A percentile compares a stretch with the other conserved stretches of the same genome.
phyloP scores from a whole-genome alignment of 2,329 filamentous ascomycete genomes.

The Pseudogymnoascus sp. region DNA sequence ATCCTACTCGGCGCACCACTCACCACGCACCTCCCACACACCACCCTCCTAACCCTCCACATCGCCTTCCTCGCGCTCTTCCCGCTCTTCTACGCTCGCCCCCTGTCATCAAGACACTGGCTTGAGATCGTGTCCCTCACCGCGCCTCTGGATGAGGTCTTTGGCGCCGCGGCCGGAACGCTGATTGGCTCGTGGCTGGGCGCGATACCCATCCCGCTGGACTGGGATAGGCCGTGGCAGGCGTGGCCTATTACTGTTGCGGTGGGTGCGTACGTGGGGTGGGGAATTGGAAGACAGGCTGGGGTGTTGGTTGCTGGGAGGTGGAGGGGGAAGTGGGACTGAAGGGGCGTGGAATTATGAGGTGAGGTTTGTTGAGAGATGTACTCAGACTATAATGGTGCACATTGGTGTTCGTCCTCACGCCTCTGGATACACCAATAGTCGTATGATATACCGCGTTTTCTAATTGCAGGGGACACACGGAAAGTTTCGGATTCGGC shows the following conservation, averaged over 20 bases:
- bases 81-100: constrained; percentile 78
- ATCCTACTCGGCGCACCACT: constrained; percentile 89
- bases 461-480: neutral
- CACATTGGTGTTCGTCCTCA: neutral
- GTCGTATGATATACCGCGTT: neutral
- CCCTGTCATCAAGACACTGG: constrained; percentile 67
- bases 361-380: neutral
- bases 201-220: constrained; percentile 87
- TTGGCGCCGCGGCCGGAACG: constrained; percentile 72
- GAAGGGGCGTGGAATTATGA: neutral
- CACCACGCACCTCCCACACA: constrained; percentile 71
- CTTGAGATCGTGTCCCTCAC: constrained; percentile 57
- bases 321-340: constrained; percentile 5
- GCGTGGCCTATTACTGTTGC: constrained; percentile 92
- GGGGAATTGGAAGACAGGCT: constrained; percentile 58
- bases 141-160: constrained; percentile 72
- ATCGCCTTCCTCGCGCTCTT: constrained; percentile 71
- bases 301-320: constrained; percentile 36
- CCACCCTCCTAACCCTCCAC: constrained; percentile 72
- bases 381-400: neutral
- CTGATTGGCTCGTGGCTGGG: constrained; percentile 83
- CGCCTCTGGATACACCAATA: neutral
- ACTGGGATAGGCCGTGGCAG: constrained; percentile 99
- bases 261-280: constrained; percentile 72
- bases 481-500: neutral